phyloP scores from a whole-genome alignment of 192 early-diverging fungal species.

The Dissophora globulifera region DNA sequence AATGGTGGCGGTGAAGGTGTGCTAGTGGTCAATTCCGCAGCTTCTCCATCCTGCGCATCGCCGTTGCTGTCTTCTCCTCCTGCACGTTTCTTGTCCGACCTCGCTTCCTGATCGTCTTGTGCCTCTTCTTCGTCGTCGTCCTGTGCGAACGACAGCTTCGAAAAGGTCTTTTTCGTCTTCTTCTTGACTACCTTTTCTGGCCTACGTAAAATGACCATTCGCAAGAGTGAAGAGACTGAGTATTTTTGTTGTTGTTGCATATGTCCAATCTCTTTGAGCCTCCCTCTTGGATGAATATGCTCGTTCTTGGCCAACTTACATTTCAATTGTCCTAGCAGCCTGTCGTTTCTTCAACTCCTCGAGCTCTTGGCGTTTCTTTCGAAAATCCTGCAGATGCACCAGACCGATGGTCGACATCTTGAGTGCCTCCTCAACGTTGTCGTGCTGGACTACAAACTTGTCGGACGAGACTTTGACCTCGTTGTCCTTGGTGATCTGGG shows the following conservation, averaged over 20 bases:
- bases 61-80: constrained; percentile 27
- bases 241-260: too few relatives aligned
- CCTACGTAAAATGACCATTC: too few relatives aligned
- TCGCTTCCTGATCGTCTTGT: constrained; percentile 6
- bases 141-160: constrained; percentile 81
- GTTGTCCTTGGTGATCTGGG: constrained; percentile 79
- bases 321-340: constrained; percentile 69
- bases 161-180: constrained; percentile 68
- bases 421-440: constrained; percentile 83
- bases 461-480: constrained; percentile 74
- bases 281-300: too few relatives aligned
- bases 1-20: constrained; percentile 14
- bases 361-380: constrained; percentile 81
- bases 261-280: too few relatives aligned
- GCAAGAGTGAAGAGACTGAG: too few relatives aligned
- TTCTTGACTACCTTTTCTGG: constrained; percentile 70
- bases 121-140: constrained; percentile 68
- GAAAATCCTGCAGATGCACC: constrained; percentile 89
- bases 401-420: constrained; percentile 92
- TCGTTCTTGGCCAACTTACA: constrained; percentile 39
- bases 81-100: constrained; percentile 2
- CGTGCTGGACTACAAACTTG: constrained; percentile 83
- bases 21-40: too few relatives aligned
- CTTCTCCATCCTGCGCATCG: constrained; percentile 37
- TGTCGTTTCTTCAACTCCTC: constrained; percentile 84